These are phyloP conservation scores for Kuraishia cidri DNA, from an alignment of 805 yeast species.

Conservation along the genomic window DNA sequence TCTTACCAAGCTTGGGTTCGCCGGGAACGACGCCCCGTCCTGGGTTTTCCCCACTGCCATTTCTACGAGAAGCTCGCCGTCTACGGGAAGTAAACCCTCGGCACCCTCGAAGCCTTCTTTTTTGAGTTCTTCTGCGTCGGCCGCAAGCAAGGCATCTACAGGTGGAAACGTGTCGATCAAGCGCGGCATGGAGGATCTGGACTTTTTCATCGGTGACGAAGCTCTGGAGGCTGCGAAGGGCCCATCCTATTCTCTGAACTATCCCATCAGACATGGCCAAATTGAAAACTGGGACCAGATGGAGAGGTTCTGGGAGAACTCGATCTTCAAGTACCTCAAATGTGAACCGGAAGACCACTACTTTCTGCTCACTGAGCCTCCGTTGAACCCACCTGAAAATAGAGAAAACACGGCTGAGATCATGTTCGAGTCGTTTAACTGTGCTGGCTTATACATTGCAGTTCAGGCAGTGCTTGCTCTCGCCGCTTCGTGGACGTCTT, in stretches of 20 bases:
- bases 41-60: slow-evolving; percentile 97
- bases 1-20: slow-evolving; percentile 92
- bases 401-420: slow-evolving; percentile 98
- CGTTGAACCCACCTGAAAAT: slow-evolving; percentile 98
- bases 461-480: slow-evolving; percentile 98
- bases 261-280: slow-evolving; percentile 97
- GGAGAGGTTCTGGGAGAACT: slow-evolving; percentile 98
- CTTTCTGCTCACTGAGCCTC: slow-evolving; percentile 94
- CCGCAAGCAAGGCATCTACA: slow-evolving; percentile 7
- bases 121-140: slow-evolving; percentile 18
- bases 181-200: slow-evolving; percentile 89
- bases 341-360: slow-evolving; percentile 99
- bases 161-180: slow-evolving; percentile 48
- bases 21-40: slow-evolving; percentile 97
- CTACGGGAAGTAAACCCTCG: slow-evolving; percentile 25
- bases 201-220: slow-evolving; percentile 93
- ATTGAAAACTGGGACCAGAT: slow-evolving; percentile 99
- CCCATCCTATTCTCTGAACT: slow-evolving; percentile 76
- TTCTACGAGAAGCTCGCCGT: slow-evolving; percentile 54
- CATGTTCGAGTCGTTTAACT: slow-evolving; percentile 97
- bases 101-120: slow-evolving; percentile 39
- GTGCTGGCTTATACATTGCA: slow-evolving; percentile 97
- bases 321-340: slow-evolving; percentile 90
- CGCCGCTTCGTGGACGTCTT: slow-evolving; percentile 98
- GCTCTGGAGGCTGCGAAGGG: slow-evolving; percentile 90